Conservation (phyloP, 352 stramenopile genomes). For the Thraustotheca clavata region DNA sequence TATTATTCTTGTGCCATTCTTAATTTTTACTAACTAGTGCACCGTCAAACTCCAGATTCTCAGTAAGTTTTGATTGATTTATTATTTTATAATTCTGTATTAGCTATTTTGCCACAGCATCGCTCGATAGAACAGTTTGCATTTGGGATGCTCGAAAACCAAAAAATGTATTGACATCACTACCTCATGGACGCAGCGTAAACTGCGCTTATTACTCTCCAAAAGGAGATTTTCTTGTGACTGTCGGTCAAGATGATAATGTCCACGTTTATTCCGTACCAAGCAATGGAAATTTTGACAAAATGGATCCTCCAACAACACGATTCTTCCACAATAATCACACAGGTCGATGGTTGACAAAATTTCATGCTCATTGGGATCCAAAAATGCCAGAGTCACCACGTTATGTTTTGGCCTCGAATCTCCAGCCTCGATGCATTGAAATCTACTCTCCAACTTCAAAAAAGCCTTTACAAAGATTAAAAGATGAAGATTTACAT, state of each 20-base stretch:
- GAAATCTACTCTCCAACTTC: conserved; percentile 71
- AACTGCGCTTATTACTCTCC: conserved; percentile 86
- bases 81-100: neutral
- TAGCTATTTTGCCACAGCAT: conserved; percentile 69
- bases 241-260: conserved; percentile 74
- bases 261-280: conserved; percentile 61
- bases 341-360: conserved; percentile 81
- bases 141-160: conserved; percentile 73
- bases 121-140: conserved; percentile 67
- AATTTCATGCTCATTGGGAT: conserved; percentile 74
- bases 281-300: conserved; percentile 38
- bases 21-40: too few species aligned
- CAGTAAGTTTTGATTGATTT: conserved; percentile 38
- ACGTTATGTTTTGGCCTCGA: conserved; percentile 71
- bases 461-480: conserved; percentile 58
- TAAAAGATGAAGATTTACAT: conserved; percentile 51
- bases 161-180: conserved; percentile 36
- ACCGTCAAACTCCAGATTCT: conserved; percentile 45
- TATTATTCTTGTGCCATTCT: too few species aligned
- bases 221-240: conserved; percentile 55
- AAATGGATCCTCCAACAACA: conserved; percentile 36
- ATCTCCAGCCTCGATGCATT: conserved; percentile 69
- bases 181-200: conserved; percentile 66
- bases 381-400: conserved; percentile 43
- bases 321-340: conserved; percentile 78